Evolutionary conservation across 345 rosid species (phyloP).

Genomic region (Raphanus sativus): DNA sequence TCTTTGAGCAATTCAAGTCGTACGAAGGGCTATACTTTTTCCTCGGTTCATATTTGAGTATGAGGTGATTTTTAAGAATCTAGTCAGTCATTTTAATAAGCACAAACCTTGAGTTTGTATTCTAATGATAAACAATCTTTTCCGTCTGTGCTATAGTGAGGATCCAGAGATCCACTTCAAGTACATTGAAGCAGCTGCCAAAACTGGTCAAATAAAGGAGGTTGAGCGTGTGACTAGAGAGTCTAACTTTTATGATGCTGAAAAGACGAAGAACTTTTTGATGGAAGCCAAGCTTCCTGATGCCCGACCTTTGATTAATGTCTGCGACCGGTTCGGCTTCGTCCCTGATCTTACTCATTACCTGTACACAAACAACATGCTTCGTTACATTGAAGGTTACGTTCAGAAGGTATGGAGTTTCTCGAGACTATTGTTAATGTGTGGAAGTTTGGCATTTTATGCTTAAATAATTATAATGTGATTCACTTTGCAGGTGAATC

Average conservation of each 20-base stretch:
- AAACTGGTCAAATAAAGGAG: slow-evolving; percentile 95
- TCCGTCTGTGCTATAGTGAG: slow-evolving; percentile 60
- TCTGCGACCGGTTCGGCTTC: slow-evolving; percentile 97
- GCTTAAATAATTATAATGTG: slow-evolving; percentile 6
- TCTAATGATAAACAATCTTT: slow-evolving; percentile 16
- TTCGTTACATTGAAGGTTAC: slow-evolving; percentile 98
- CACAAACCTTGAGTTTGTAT: slow-evolving; percentile 5
- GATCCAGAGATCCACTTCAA: slow-evolving; percentile 98
- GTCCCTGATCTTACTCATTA: slow-evolving; percentile 98
- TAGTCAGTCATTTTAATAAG: slow-evolving; percentile 23
- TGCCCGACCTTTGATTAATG: slow-evolving; percentile 95
- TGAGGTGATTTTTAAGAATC: slow-evolving; percentile 58
- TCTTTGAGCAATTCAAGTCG: slow-evolving; percentile 98
- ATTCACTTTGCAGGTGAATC: slow-evolving; percentile 72
- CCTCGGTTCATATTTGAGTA: slow-evolving; percentile 94
- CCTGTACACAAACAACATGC: slow-evolving; percentile 90
- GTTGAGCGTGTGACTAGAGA: slow-evolving; percentile 99
- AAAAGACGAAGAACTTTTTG: slow-evolving; percentile 94
- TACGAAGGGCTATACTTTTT: slow-evolving; percentile 98
- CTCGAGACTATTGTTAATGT: background rate
- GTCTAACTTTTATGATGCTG: slow-evolving; percentile 93
- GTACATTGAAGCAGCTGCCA: slow-evolving; percentile 99
- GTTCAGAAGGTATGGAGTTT: slow-evolving; percentile 86
- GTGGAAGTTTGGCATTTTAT: slow-evolving; percentile 1
- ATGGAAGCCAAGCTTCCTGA: slow-evolving; percentile 99